phyloP scores from a whole-genome alignment of 1,284 basidiomycete genomes.

The Trichosporon faecale region DNA sequence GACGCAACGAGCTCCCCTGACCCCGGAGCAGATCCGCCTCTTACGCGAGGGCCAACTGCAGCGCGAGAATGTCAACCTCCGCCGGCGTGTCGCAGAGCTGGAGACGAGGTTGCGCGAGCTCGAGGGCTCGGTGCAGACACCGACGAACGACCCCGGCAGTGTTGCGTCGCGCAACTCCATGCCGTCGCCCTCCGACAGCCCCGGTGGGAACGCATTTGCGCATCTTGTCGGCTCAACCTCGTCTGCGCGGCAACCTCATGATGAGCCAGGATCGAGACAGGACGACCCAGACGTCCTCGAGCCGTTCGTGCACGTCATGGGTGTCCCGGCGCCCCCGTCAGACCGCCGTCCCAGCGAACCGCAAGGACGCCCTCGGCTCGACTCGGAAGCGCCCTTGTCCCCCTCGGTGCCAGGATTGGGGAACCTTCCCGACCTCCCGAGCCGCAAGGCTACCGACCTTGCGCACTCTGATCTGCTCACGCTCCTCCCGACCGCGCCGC shows the following conservation, averaged over 20 bases:
- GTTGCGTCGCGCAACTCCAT: not conserved
- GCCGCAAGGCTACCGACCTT: conserved; percentile 26
- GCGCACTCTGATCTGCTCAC: conserved; percentile 30
- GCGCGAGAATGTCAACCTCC: conserved; percentile 26
- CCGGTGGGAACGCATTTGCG: conserved; percentile 21
- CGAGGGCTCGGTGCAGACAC: conserved; percentile 5
- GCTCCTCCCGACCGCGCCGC: conserved; percentile 21
- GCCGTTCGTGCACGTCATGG: conserved; percentile 30
- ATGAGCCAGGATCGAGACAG: conserved; percentile 18
- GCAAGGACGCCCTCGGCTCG: conserved; percentile 11
- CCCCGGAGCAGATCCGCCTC: conserved; percentile 26
- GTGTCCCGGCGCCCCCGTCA: conserved; percentile 17
- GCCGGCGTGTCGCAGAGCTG: conserved; percentile 22
- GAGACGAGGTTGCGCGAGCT: conserved; percentile 23
- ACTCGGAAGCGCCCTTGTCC: conserved; percentile 16
- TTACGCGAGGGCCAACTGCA: conserved; percentile 28
- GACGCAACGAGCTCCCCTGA: conserved; percentile 24
- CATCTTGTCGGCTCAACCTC: conserved; percentile 18
- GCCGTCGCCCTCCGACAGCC: conserved; percentile 16
- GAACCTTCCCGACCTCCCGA: conserved; percentile 23
- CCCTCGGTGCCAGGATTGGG: conserved; percentile 12
- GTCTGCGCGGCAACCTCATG: not conserved
- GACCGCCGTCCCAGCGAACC: conserved; percentile 19
- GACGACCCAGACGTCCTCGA: conserved; percentile 30
- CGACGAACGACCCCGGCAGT: not conserved